phyloP scores from a whole-genome alignment of 306 rosid species.

The Lathyrus aphaca region DNA sequence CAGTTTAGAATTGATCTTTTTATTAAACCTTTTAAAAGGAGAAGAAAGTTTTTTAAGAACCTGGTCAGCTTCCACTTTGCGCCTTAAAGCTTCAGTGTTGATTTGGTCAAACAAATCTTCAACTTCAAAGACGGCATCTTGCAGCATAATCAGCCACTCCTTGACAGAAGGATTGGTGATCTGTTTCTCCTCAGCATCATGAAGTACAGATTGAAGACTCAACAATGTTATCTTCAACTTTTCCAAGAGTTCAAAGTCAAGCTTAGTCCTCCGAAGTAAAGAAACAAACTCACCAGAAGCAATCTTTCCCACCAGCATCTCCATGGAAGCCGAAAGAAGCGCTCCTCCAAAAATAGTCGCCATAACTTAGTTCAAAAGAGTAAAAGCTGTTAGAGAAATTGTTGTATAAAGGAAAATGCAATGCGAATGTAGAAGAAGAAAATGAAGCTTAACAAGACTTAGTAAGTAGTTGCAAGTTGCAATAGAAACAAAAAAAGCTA shows the following conservation, averaged over 20 bases:
- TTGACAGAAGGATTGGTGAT: too few relatives aligned
- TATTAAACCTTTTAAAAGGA: not conserved
- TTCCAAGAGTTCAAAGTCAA: not conserved
- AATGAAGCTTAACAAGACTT: too few relatives aligned
- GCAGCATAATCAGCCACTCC: conserved; percentile 27
- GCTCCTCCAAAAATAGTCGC: conserved; percentile 30
- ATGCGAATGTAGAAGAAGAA: too few relatives aligned
- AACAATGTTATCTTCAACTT: too few relatives aligned
- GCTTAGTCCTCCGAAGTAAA: too few relatives aligned
- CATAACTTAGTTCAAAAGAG: not conserved
- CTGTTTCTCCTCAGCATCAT: too few relatives aligned
- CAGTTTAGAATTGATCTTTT: conserved; percentile 36
- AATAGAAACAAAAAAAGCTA: too few relatives aligned
- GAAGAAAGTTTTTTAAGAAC: conserved; percentile 30
- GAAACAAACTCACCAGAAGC: too few relatives aligned
- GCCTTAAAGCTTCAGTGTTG: conserved; percentile 16
- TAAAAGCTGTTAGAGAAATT: too few relatives aligned
- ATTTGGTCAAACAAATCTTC: not conserved
- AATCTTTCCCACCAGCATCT: not conserved
- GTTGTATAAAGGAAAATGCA: too few relatives aligned
- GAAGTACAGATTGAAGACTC: too few relatives aligned
- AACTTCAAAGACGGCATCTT: conserved; percentile 25
- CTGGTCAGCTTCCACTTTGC: conserved; percentile 14
- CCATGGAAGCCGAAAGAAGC: conserved; percentile 29
- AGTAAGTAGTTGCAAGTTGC: too few relatives aligned